Evolutionary conservation across 1,139 yeast genomes (phyloP), one percentile per base, ranked within the genome.

Genomic region (Candida tetrigidarum): DNA sequence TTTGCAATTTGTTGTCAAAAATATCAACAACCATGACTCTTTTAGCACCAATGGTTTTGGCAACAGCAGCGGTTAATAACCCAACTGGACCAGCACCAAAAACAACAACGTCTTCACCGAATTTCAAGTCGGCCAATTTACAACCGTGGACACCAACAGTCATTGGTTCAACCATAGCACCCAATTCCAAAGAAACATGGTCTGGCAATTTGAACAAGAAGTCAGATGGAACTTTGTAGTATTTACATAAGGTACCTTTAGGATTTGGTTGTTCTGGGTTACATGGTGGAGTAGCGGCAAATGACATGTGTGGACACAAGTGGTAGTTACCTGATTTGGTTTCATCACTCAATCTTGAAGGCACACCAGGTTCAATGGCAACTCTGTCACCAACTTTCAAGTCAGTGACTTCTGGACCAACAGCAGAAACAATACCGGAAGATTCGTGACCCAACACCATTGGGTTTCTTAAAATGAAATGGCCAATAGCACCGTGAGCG

Each of bases 81-180:
- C 97, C 97, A 50, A 91, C 93, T 8, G 97, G 97, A 10, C 97
- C 97, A 25, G 96, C 97, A 42, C 97, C 97, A 55, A 87, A 86
- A 4, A 91, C 86, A 33, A 84, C 83, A 20, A 85, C 88, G 10
- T 78, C 73, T 50, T 88, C 95, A 50, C 95, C 96, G 52, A 86
- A 81, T 37, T 69, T 74, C 45, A 87, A 71, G 26, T 75, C 76
- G n/a, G 86, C 88, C 47, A 82, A 74, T 62, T 83, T 86, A 49
- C 84, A 76, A 4, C 93, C 93, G 56, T 89, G 96, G 9, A 91
- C 89, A 32, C 89, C 96, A 38, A 91, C 97, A 22, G 89, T 76
- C 56, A 90, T 71, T 30, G 97, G 97, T 69, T 91, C 97, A 32
- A 86, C 87, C 62, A 90, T 66, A 1, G 97, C 96, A 50, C 96